These are phyloP conservation scores for Amanita rubescens DNA, from an alignment of 768 basidiomycete genomes.

Conservation along the genomic window DNA sequence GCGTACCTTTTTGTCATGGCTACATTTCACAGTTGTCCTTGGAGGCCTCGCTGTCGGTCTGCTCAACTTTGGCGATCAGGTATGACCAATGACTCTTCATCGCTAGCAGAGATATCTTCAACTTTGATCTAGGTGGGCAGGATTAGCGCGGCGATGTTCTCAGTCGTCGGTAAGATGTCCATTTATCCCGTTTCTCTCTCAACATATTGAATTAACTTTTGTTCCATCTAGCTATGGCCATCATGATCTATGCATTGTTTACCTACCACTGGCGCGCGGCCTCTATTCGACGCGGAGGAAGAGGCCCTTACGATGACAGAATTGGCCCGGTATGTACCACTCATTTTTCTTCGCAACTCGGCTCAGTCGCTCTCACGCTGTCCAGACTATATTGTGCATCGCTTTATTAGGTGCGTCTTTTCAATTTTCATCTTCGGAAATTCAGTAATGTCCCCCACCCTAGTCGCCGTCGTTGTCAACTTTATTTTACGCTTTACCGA, in stretches of 20 bases:
- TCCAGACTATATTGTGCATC: slow-evolving; percentile 79
- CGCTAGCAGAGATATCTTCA: background rate
- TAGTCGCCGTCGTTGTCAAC: slow-evolving; percentile 80
- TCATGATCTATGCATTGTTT: slow-evolving; percentile 93
- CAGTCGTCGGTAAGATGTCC: slow-evolving; percentile 61
- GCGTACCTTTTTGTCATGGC: slow-evolving; percentile 95
- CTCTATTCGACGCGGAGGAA: slow-evolving; percentile 84
- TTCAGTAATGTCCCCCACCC: slow-evolving; percentile 11
- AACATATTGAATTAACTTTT: background rate
- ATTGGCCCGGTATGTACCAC: slow-evolving; percentile 76
- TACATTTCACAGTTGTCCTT: slow-evolving; percentile 96
- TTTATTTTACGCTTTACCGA: slow-evolving; percentile 75
- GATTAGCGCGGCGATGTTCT: slow-evolving; percentile 96
- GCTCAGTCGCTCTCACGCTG: slow-evolving; percentile 4
- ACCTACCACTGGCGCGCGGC: slow-evolving; percentile 96
- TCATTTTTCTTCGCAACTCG: slow-evolving; percentile 5
- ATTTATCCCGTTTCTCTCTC: no score
- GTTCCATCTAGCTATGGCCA: slow-evolving; percentile 68
- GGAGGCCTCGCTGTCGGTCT: slow-evolving; percentile 94
- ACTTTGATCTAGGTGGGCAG: slow-evolving; percentile 63
- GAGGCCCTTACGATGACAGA: slow-evolving; percentile 95
- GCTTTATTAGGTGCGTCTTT: slow-evolving; percentile 61
- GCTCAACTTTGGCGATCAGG: slow-evolving; percentile 97
- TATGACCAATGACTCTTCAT: slow-evolving; percentile 24
- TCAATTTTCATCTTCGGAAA: background rate